A percentile compares a stretch with the other conserved stretches of the same genome.
These are phyloP conservation scores for Microbotryum scabiosae DNA, from an alignment of 1,284 basidiomycete genomes.

Conservation along the genomic window DNA sequence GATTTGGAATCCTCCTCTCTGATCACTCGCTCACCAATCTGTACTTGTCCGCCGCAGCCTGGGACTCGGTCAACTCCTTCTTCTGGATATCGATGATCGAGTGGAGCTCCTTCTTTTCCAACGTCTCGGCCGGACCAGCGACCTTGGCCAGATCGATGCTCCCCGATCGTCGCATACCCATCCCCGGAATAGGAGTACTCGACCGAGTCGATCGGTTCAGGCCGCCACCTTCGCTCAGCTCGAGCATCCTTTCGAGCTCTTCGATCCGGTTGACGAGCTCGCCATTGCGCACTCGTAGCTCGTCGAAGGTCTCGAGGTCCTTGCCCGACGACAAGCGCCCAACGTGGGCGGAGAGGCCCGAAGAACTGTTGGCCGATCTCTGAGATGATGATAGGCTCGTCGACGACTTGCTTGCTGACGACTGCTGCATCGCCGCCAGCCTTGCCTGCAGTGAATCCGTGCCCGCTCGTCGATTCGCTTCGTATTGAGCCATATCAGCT, in stretches of 20 bases:
- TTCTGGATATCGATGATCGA: slow-evolving; percentile 12
- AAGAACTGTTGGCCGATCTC: neutral
- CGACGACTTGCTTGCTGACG: neutral
- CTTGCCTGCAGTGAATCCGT: slow-evolving; percentile 12
- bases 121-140: neutral
- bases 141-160: too few species aligned
- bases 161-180: too few species aligned
- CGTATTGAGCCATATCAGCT: slow-evolving; percentile 1
- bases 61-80: neutral
- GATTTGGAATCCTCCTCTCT: neutral
- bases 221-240: neutral
- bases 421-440: slow-evolving; percentile 7
- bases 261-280: slow-evolving; percentile 4
- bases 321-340: neutral
- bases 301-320: neutral
- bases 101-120: slow-evolving; percentile 2
- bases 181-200: too few species aligned
- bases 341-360: neutral
- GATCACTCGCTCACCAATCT: slow-evolving; percentile 13
- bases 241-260: slow-evolving; percentile 9
- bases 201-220: too few species aligned
- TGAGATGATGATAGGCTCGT: neutral
- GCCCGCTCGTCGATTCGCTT: slow-evolving; percentile 6
- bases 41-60: slow-evolving; percentile 12
- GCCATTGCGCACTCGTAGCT: slow-evolving; percentile 14